A percentile compares a stretch with the other conserved stretches of the same genome.
phyloP scores from a whole-genome alignment of 2,329 filamentous ascomycete species.

The Colletotrichum godetiae region DNA sequence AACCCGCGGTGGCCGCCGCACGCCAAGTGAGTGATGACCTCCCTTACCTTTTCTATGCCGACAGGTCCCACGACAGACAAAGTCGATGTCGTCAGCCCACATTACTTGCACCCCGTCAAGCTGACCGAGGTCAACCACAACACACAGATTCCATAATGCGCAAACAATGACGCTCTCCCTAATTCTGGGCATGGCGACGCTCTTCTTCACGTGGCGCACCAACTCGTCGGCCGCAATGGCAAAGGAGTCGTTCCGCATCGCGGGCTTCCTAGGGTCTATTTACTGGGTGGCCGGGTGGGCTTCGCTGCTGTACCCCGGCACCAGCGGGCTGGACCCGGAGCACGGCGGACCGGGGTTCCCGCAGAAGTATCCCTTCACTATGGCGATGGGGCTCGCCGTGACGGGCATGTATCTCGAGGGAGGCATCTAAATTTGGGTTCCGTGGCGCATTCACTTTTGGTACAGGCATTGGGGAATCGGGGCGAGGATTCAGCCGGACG shows the following conservation, averaged over 20 bases:
- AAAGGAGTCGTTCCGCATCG: slow-evolving; percentile 45
- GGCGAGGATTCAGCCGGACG: background rate
- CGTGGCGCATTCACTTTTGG: too few relatives aligned
- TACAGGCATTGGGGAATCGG: too few relatives aligned
- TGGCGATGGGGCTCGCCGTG: slow-evolving; percentile 18
- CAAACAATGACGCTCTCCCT: slow-evolving; percentile 55
- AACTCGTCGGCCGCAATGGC: slow-evolving; percentile 38
- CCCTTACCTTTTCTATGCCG: background rate
- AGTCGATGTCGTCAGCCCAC: slow-evolving; percentile 1
- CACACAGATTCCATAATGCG: slow-evolving; percentile 52
- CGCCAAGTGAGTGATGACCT: slow-evolving; percentile 49
- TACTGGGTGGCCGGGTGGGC: slow-evolving; percentile 55
- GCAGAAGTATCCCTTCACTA: slow-evolving; percentile 41
- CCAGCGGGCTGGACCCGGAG: slow-evolving; percentile 54
- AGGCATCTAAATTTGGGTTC: background rate
- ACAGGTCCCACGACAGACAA: background rate
- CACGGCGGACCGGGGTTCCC: slow-evolving; percentile 56
- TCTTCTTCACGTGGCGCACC: slow-evolving; percentile 53
- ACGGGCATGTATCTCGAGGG: slow-evolving; percentile 27
- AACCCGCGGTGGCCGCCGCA: slow-evolving; percentile 59
- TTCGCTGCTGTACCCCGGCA: slow-evolving; percentile 50
- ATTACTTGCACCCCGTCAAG: background rate
- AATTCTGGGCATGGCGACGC: slow-evolving; percentile 49
- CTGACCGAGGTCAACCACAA: background rate
- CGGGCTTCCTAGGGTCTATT: slow-evolving; percentile 50